Conservation (phyloP, 2,329 filamentous ascomycete species). For the Torrubiella hemipterigena region DNA sequence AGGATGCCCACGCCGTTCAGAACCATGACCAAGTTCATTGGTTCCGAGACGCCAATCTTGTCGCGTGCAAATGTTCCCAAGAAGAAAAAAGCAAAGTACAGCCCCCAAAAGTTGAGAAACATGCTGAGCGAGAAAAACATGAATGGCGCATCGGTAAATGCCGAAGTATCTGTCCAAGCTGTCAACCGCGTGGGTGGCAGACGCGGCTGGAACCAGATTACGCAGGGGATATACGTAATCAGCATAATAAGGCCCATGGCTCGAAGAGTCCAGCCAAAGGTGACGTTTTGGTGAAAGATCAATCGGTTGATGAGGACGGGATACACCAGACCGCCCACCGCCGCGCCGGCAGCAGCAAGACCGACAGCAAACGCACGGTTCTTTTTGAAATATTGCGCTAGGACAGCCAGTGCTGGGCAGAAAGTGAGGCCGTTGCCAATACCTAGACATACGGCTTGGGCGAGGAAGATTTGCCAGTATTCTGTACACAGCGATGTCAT, state of each 20-base stretch:
- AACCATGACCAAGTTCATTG: slow-evolving; percentile 13
- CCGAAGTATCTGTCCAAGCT: slow-evolving; percentile 28
- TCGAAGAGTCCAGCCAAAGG: slow-evolving; percentile 43
- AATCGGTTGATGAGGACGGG: slow-evolving; percentile 30
- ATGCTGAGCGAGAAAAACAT: slow-evolving; percentile 20
- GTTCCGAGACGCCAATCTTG: slow-evolving; percentile 8
- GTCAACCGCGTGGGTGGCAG: slow-evolving; percentile 26
- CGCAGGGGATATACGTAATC: slow-evolving; percentile 22
- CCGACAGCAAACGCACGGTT: slow-evolving; percentile 46
- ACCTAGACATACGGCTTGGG: slow-evolving; percentile 35
- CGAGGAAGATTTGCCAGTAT: slow-evolving; percentile 38
- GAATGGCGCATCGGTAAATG: slow-evolving; percentile 27
- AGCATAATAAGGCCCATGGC: slow-evolving; percentile 33
- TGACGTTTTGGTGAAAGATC: slow-evolving; percentile 31
- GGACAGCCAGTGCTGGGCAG: slow-evolving; percentile 43
- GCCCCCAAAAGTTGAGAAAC: slow-evolving; percentile 21
- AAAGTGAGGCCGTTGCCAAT: slow-evolving; percentile 44
- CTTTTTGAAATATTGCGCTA: slow-evolving; percentile 50
- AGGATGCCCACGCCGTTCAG: slow-evolving; percentile 41
- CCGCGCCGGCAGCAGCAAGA: slow-evolving; percentile 44
- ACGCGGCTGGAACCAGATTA: slow-evolving; percentile 25
- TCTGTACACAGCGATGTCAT: slow-evolving; percentile 24
- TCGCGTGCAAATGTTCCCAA: slow-evolving; percentile 35
- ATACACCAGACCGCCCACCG: slow-evolving; percentile 41
- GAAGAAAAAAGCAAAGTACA: slow-evolving; percentile 34